Evolutionary conservation across 495 filamentous ascomycete species (phyloP).

Genomic region (Bacidia rubella): DNA sequence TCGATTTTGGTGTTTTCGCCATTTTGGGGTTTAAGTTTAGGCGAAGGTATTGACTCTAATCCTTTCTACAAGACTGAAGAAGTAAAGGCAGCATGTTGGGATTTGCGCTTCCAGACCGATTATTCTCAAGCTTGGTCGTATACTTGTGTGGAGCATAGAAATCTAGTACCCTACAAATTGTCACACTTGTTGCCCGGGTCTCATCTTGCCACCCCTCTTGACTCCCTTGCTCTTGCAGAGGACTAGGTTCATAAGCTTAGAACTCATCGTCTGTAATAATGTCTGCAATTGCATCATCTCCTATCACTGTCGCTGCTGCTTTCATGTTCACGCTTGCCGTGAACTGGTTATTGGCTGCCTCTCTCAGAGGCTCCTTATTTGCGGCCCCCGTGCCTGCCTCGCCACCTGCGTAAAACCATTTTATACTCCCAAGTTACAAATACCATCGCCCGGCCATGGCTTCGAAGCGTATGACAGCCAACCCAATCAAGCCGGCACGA

Average conservation of each 20-base stretch:
- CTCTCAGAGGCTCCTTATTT: background rate
- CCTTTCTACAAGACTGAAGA: too few relatives aligned
- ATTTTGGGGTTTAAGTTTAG: background rate
- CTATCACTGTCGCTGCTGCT: background rate
- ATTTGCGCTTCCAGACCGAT: too few relatives aligned
- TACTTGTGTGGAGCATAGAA: too few relatives aligned
- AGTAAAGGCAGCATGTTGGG: too few relatives aligned
- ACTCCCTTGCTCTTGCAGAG: background rate
- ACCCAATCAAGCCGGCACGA: conserved; percentile 67
- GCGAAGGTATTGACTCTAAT: background rate
- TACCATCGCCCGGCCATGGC: conserved; percentile 51
- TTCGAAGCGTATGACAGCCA: conserved; percentile 87
- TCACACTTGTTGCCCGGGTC: too few relatives aligned
- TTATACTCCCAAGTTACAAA: too few relatives aligned
- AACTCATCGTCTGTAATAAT: too few relatives aligned
- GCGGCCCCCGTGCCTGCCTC: background rate
- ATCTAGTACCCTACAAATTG: too few relatives aligned
- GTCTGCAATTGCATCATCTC: background rate
- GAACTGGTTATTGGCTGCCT: conserved; percentile 3
- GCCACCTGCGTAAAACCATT: too few relatives aligned
- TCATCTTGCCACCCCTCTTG: too few relatives aligned
- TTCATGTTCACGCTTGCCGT: background rate
- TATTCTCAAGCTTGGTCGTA: too few relatives aligned
- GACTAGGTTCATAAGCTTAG: too few relatives aligned
- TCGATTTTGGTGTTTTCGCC: conserved; percentile 1